Conservation (phyloP, 2,329 filamentous ascomycete genomes). For the Sporothrix curviconia region DNA sequence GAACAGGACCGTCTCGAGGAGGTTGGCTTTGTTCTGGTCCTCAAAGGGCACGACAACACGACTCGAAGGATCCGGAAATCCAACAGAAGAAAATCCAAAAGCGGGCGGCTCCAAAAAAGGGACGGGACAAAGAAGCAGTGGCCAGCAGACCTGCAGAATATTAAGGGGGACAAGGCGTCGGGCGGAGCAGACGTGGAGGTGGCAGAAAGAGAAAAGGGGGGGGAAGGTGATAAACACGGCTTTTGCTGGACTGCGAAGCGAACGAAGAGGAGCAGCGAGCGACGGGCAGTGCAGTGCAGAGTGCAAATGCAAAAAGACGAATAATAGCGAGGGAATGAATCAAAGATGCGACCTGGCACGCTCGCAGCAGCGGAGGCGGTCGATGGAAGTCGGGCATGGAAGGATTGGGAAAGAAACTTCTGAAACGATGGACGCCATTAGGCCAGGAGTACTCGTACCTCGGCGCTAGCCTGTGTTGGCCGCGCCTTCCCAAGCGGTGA, state of each 20-base stretch:
- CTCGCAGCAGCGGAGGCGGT: background rate
- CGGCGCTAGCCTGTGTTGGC: too few relatives aligned
- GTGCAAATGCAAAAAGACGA: background rate
- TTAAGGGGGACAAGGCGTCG: constrained; percentile 1
- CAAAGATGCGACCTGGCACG: background rate
- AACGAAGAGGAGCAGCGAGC: background rate
- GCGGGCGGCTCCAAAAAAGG: background rate
- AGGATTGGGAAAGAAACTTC: constrained; percentile 7
- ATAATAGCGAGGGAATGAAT: background rate
- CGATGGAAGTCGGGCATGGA: background rate
- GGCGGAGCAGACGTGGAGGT: background rate
- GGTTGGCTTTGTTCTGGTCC: background rate
- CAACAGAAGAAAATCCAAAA: constrained; percentile 3
- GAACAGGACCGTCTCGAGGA: too few relatives aligned
- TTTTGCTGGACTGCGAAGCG: constrained; percentile 1
- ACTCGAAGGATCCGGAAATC: constrained; percentile 1
- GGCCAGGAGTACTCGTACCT: too few relatives aligned
- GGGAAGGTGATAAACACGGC: background rate
- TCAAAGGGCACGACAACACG: background rate
- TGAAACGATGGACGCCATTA: constrained; percentile 8
- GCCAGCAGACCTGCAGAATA: background rate
- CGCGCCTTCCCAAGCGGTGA: too few relatives aligned
- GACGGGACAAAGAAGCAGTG: background rate
- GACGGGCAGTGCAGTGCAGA: too few relatives aligned
- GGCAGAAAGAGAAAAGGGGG: background rate